Evolutionary conservation across 139 green algal species (phyloP).

Genomic region (Chara braunii): DNA sequence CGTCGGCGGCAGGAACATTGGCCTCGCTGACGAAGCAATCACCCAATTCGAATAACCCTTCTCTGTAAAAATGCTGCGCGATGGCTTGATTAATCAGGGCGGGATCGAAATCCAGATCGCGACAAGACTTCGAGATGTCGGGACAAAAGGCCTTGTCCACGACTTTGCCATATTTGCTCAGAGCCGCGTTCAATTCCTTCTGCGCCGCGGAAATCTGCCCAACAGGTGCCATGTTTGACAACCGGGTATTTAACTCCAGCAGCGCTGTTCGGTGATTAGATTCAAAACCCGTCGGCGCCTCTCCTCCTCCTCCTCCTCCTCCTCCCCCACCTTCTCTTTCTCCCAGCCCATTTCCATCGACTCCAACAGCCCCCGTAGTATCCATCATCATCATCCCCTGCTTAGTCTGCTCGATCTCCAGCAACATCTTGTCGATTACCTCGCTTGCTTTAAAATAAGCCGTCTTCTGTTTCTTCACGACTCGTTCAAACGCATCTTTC

Average conservation of each 20-base stretch:
- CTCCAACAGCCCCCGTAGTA: not conserved
- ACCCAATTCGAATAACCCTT: constrained; percentile 72
- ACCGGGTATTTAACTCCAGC: constrained; percentile 2
- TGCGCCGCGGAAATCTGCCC: not conserved
- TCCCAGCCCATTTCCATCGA: not conserved
- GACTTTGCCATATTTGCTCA: constrained; percentile 71
- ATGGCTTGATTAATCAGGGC: constrained; percentile 67
- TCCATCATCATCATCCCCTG: not conserved
- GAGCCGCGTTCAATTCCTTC: constrained; percentile 68
- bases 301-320: not conserved
- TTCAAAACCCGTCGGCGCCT: not conserved
- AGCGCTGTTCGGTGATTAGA: not conserved
- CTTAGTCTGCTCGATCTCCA: constrained; percentile 1
- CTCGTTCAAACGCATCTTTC: constrained; percentile 48
- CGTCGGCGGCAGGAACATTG: constrained; percentile 42
- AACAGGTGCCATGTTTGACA: not conserved
- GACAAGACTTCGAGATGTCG: constrained; percentile 64
- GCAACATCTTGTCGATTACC: constrained; percentile 46
- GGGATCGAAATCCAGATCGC: constrained; percentile 51
- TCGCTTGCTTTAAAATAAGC: constrained; percentile 42
- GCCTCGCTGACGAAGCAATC: constrained; percentile 72
- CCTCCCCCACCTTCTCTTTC: not conserved
- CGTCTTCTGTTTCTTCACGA: constrained; percentile 65
- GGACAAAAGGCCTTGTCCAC: constrained; percentile 67
- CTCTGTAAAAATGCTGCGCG: constrained; percentile 77